These are phyloP conservation scores for Phaeosphaeriaceae sp. DNA, from an alignment of 2,329 filamentous ascomycete species.

Conservation along the genomic window DNA sequence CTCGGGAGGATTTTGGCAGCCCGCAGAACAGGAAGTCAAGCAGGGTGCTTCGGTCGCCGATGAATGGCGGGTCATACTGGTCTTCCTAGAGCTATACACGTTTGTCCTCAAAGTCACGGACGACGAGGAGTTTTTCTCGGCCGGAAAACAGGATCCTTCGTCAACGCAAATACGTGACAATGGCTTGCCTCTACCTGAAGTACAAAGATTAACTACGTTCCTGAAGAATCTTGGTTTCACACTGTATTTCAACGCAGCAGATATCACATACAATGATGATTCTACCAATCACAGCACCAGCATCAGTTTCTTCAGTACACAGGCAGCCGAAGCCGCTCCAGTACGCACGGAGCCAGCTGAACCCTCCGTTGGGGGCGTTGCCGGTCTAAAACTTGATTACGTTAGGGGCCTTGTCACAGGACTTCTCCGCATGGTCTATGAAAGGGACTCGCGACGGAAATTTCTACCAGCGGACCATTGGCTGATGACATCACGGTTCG, in stretches of 20 bases:
- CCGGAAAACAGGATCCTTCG: slow-evolving; percentile 45
- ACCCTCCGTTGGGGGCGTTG: slow-evolving; percentile 65
- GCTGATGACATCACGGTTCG: slow-evolving; percentile 88
- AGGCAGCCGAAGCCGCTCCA: slow-evolving; percentile 25
- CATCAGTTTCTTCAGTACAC: slow-evolving; percentile 45
- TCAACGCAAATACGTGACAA: slow-evolving; percentile 58
- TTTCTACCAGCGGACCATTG: slow-evolving; percentile 88
- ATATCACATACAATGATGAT: slow-evolving; percentile 59
- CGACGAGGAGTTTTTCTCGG: slow-evolving; percentile 90
- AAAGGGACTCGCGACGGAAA: slow-evolving; percentile 85
- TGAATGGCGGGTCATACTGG: slow-evolving; percentile 87
- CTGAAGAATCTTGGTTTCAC: slow-evolving; percentile 91
- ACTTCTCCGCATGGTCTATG: slow-evolving; percentile 86
- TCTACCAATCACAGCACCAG: slow-evolving; percentile 56
- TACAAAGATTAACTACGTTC: slow-evolving; percentile 79
- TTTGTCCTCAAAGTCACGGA: slow-evolving; percentile 93
- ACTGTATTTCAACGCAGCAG: slow-evolving; percentile 81
- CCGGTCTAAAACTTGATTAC: slow-evolving; percentile 77
- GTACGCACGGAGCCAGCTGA: slow-evolving; percentile 38
- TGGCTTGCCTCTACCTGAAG: slow-evolving; percentile 73
- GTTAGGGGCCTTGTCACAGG: slow-evolving; percentile 81
- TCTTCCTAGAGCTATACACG: slow-evolving; percentile 93
- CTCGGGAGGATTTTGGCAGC: slow-evolving; percentile 39
- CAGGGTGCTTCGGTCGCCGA: slow-evolving; percentile 57
- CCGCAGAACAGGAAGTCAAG: slow-evolving; percentile 38